These are phyloP conservation scores for Ceratocystis variospora DNA, from an alignment of 2,329 filamentous ascomycete genomes.

Conservation along the genomic window DNA sequence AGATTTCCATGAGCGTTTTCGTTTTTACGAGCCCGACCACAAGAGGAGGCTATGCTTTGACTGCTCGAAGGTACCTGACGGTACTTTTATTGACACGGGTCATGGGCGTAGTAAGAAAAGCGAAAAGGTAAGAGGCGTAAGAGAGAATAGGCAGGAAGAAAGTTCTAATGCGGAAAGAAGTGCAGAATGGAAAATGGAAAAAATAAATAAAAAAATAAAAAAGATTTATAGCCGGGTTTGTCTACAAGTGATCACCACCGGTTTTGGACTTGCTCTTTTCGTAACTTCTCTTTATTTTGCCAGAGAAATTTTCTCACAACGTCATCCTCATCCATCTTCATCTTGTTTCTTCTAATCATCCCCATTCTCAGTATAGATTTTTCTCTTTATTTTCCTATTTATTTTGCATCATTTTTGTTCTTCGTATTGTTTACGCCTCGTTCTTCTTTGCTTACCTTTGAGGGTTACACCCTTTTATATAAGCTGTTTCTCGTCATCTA, in stretches of 20 bases:
- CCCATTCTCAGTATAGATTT: neutral
- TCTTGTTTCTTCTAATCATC: neutral
- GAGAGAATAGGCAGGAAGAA: neutral
- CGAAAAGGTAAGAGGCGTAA: neutral
- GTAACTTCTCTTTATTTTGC: neutral
- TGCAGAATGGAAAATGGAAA: too few species aligned
- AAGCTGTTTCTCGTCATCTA: neutral
- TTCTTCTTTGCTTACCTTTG: neutral
- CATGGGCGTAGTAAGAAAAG: neutral
- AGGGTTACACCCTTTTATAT: neutral
- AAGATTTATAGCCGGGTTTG: conserved; percentile 1
- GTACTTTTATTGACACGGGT: neutral
- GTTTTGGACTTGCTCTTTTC: neutral
- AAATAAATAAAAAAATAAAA: neutral
- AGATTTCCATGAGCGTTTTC: too few species aligned
- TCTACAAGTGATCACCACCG: neutral
- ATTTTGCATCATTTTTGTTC: neutral
- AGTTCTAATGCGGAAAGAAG: neutral
- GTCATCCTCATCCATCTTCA: neutral
- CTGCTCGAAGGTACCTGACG: neutral
- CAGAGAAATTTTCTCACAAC: neutral
- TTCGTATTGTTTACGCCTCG: neutral
- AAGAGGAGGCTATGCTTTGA: neutral
- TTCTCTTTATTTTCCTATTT: neutral
- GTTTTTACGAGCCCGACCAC: too few species aligned